These are phyloP conservation scores for Meyerozyma carpophila DNA, from an alignment of 1,139 yeast genomes.

Conservation along the genomic window DNA sequence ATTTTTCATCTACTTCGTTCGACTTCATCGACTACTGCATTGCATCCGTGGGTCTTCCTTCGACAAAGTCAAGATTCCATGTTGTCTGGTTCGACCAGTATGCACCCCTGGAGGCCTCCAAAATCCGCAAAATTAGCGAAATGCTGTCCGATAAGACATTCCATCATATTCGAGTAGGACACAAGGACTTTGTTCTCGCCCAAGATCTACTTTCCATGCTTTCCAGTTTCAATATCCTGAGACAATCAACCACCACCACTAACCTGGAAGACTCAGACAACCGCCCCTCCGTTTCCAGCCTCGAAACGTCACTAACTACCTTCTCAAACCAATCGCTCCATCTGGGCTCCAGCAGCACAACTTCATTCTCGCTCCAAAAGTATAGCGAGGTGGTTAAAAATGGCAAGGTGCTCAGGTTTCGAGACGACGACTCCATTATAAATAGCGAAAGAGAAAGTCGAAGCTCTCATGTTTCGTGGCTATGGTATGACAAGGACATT, in stretches of 20 bases:
- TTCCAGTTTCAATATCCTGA: constrained; percentile 9
- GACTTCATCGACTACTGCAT: constrained; percentile 18
- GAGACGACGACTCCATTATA: constrained; percentile 17
- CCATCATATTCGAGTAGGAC: constrained; percentile 21
- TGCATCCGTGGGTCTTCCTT: constrained; percentile 25
- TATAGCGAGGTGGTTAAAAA: constrained; percentile 1
- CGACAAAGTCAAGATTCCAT: constrained; percentile 22
- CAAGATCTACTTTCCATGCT: constrained; percentile 21
- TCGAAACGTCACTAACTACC: constrained; percentile 10
- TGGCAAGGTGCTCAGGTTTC: constrained; percentile 10
- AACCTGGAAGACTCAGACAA: constrained; percentile 1
- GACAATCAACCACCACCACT: not conserved
- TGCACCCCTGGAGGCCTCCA: constrained; percentile 9
- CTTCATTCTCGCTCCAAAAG: constrained; percentile 5
- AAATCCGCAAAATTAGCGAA: constrained; percentile 5
- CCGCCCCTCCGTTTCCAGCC: constrained; percentile 10
- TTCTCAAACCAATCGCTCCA: constrained; percentile 8
- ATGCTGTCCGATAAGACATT: constrained; percentile 20
- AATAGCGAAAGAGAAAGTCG: constrained; percentile 2
- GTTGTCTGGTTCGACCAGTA: constrained; percentile 20
- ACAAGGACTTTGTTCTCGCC: constrained; percentile 24
- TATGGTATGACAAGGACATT: constrained; percentile 33
- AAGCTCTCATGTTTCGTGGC: constrained; percentile 20
- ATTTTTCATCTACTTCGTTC: constrained; percentile 3
- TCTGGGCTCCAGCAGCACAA: constrained; percentile 10